These are phyloP conservation scores for Tricholoma saponaceum DNA, from an alignment of 768 basidiomycete species.

Conservation along the genomic window DNA sequence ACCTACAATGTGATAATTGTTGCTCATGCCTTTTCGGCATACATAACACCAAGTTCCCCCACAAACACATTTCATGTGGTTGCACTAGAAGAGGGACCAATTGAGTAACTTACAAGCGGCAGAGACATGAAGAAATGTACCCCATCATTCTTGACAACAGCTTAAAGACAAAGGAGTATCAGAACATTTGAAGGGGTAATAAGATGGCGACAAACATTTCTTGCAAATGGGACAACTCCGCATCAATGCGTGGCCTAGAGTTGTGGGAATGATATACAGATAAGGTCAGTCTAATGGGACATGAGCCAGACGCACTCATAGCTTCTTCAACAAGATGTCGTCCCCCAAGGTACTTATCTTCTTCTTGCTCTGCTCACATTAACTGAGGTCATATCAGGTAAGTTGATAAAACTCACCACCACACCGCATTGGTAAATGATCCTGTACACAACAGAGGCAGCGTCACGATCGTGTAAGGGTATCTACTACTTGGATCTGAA, in stretches of 20 bases:
- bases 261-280: not conserved
- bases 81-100: not conserved
- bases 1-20: slow-evolving; percentile 12
- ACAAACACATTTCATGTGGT: not conserved
- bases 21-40: not conserved
- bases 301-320: not conserved
- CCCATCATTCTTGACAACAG: not conserved
- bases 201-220: not conserved
- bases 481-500: not conserved
- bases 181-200: not conserved
- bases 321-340: not conserved
- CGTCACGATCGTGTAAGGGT: not conserved
- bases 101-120: not conserved
- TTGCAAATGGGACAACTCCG: not conserved
- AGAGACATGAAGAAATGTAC: not conserved
- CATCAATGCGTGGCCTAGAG: not conserved
- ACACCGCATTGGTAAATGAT: not conserved
- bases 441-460: not conserved
- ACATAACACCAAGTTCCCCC: not conserved
- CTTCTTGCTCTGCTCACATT: not conserved
- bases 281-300: not conserved
- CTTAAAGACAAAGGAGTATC: not conserved
- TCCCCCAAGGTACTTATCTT: not conserved
- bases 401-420: not conserved
- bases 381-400: not conserved